Percentiles rank a stretch among this genome's conserved stretches.
Conservation (phyloP, 2,329 filamentous ascomycete species). For the Fusarium liriodendri region DNA sequence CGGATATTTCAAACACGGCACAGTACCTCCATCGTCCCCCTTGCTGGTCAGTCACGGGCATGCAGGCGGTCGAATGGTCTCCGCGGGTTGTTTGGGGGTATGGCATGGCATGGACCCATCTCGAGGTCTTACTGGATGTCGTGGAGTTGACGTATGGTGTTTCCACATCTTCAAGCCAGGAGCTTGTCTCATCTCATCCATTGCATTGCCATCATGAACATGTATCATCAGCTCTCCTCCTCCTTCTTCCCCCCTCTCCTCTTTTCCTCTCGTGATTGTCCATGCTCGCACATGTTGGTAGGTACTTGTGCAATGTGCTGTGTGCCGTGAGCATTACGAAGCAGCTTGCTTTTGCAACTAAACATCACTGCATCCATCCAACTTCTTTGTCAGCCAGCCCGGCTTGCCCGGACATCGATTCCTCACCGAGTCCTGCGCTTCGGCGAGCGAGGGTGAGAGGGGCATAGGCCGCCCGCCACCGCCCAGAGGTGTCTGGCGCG, state of each 20-base stretch:
- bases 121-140: slow-evolving; percentile 26
- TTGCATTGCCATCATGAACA: slow-evolving; percentile 18
- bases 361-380: slow-evolving; percentile 20
- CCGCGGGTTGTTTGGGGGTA: slow-evolving; percentile 25
- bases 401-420: slow-evolving; percentile 38
- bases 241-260: slow-evolving; percentile 2
- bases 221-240: slow-evolving; percentile 8
- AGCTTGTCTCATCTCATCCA: slow-evolving; percentile 25
- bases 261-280: slow-evolving; percentile 1
- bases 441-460: slow-evolving; percentile 33
- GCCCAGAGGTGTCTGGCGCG: slow-evolving; percentile 21
- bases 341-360: slow-evolving; percentile 32
- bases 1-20: slow-evolving; percentile 12
- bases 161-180: slow-evolving; percentile 27
- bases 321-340: slow-evolving; percentile 40
- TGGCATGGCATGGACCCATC: slow-evolving; percentile 7
- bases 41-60: slow-evolving; percentile 12
- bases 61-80: slow-evolving; percentile 32
- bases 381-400: slow-evolving; percentile 36
- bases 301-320: slow-evolving; percentile 1
- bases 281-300: slow-evolving; percentile 6
- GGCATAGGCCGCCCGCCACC: slow-evolving; percentile 18
- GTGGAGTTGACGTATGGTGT: slow-evolving; percentile 34
- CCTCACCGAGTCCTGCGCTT: slow-evolving; percentile 40
- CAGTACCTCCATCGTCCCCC: slow-evolving; percentile 7